phyloP scores from a whole-genome alignment of 2,329 filamentous ascomycete genomes.

The Colletotrichum neosansevieriae region DNA sequence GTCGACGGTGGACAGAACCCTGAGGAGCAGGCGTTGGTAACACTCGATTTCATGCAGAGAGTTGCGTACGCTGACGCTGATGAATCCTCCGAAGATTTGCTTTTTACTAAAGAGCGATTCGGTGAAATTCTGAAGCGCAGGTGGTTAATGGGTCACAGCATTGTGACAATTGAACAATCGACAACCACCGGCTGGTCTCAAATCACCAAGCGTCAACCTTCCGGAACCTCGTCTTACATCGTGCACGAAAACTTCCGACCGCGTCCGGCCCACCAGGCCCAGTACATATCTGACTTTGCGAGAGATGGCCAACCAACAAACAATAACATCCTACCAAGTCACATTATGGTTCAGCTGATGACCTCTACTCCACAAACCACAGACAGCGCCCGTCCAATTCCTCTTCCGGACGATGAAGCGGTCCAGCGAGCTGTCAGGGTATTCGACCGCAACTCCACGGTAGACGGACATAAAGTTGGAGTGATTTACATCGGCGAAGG shows the following conservation, averaged over 20 bases:
- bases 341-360: slow-evolving; percentile 77
- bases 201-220: slow-evolving; percentile 78
- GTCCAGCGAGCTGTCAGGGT: slow-evolving; percentile 79
- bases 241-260: slow-evolving; percentile 71
- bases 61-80: slow-evolving; percentile 88
- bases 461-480: slow-evolving; percentile 96
- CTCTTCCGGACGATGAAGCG: slow-evolving; percentile 77
- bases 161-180: slow-evolving; percentile 80
- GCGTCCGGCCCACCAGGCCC: slow-evolving; percentile 68
- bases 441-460: slow-evolving; percentile 89
- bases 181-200: slow-evolving; percentile 75
- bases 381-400: slow-evolving; percentile 76
- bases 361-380: slow-evolving; percentile 70
- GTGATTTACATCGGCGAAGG: slow-evolving; percentile 93
- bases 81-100: slow-evolving; percentile 75
- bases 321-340: slow-evolving; percentile 77
- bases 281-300: slow-evolving; percentile 59
- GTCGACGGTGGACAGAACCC: slow-evolving; percentile 78
- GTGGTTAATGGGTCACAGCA: slow-evolving; percentile 80
- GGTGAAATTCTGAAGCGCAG: slow-evolving; percentile 75
- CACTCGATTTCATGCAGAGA: slow-evolving; percentile 94
- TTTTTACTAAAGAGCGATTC: slow-evolving; percentile 74
- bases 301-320: slow-evolving; percentile 66
- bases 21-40: slow-evolving; percentile 93
- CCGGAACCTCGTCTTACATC: slow-evolving; percentile 71